A percentile compares a stretch with the other conserved stretches of the same genome.
Evolutionary conservation across 2,329 filamentous ascomycete species (phyloP).

Genomic region (Colletotrichum kahawae): DNA sequence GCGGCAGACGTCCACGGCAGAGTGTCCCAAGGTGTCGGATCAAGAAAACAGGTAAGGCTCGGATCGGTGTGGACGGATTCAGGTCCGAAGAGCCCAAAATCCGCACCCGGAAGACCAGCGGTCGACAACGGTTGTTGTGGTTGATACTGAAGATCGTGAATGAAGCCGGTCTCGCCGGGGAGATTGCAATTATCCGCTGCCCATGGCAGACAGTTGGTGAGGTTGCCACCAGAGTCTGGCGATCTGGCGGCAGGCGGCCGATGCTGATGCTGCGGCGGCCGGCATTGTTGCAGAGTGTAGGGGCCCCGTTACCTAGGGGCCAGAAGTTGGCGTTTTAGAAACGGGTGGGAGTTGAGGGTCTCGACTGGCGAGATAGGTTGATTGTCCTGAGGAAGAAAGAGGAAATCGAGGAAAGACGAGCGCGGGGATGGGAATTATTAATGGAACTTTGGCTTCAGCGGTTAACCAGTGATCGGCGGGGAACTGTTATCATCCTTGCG

Average conservation of each 20-base stretch:
- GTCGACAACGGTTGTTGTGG: background rate
- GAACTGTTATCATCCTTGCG: background rate
- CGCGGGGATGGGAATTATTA: background rate
- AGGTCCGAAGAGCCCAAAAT: conserved; percentile 5
- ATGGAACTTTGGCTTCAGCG: background rate
- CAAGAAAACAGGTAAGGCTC: conserved; percentile 4
- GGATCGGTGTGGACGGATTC: conserved; percentile 13
- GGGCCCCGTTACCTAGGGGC: conserved; percentile 18
- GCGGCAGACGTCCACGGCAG: conserved; percentile 8
- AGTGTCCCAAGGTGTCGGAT: conserved; percentile 16
- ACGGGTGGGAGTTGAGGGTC: background rate
- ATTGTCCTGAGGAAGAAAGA: background rate
- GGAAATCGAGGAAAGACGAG: background rate
- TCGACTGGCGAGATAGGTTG: background rate
- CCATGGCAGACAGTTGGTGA: conserved; percentile 1
- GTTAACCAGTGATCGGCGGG: background rate
- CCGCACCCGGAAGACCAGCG: conserved; percentile 14
- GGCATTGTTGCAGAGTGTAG: conserved; percentile 24
- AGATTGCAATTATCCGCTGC: conserved; percentile 3
- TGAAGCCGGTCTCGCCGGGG: conserved; percentile 8
- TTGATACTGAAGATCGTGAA: background rate
- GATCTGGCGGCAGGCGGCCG: background rate
- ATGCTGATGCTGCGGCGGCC: conserved; percentile 4
- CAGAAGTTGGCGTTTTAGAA: background rate
- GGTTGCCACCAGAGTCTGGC: conserved; percentile 8